phyloP scores from a whole-genome alignment of 805 yeast genomes.

The Kodamaea nitidulidarum region DNA sequence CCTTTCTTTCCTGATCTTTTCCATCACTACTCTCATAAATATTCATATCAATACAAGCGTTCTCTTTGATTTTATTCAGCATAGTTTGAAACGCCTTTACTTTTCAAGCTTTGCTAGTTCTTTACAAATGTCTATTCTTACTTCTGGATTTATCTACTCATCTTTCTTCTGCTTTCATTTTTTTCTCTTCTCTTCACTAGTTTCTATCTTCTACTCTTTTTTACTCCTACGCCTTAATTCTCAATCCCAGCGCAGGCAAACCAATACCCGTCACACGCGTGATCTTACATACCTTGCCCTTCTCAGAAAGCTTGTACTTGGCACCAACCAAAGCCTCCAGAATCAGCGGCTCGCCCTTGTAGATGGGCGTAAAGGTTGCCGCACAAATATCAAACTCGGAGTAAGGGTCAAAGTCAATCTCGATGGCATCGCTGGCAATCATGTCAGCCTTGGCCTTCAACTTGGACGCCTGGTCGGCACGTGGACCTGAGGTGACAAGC shows the following conservation, averaged over 20 bases:
- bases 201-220: constrained; percentile 3
- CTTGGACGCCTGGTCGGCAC: constrained; percentile 85
- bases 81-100: too few relatives aligned
- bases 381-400: constrained; percentile 91
- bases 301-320: constrained; percentile 67
- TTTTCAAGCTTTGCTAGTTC: too few relatives aligned
- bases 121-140: too few relatives aligned
- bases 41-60: too few relatives aligned
- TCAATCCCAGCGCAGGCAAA: constrained; percentile 86
- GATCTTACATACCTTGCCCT: constrained; percentile 75
- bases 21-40: too few relatives aligned
- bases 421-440: constrained; percentile 79
- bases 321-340: constrained; percentile 89
- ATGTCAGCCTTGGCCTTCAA: constrained; percentile 77
- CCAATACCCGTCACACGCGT: constrained; percentile 80
- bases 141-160: too few relatives aligned
- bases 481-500: constrained; percentile 66
- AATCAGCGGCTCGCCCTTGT: constrained; percentile 64
- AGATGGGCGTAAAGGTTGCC: constrained; percentile 82
- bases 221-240: constrained; percentile 44
- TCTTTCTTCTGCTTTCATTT: too few relatives aligned
- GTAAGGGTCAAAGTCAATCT: constrained; percentile 87
- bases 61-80: too few relatives aligned
- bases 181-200: too few relatives aligned
- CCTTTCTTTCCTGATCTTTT: too few relatives aligned